Base-by-base conservation (phyloP, 1,139 yeast species). In the Martiniozyma asiatica region DNA sequence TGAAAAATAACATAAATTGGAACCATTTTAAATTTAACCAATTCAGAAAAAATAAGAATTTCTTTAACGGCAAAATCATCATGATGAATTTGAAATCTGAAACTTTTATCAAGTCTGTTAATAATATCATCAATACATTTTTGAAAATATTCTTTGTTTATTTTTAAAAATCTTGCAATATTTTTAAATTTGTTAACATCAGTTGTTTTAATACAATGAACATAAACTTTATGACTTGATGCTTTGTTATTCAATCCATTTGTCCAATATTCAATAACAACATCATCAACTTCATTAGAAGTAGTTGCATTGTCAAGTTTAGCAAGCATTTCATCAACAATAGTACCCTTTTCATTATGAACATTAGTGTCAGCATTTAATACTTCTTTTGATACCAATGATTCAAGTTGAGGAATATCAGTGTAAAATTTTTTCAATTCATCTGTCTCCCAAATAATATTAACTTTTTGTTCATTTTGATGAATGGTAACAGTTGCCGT, bases 21-120 rank as follows among this genome's bases (percentile, higher is more conserved):
- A n/a, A 85, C 61, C 41, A 84, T 51, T 40, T 69, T 73, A 51
- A 85, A 87, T 48, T 81, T 82, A 27, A 78, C 68, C 56, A 85
- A 58, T 46, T 87, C 96, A 30, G 74, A 61, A 40, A 81, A 75
- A 39, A 78, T 77, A 22, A 65, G 60, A 23, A 80, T 66, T 40
- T 68, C 73, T 40, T 61, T 65, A 42, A 73, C 68, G 39, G 71
- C 70, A 32, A 76, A 50, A 20, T 58, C 57, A 33, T 65, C 64
- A 18, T 73, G 62, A 38, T 64, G 63, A 22, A 75, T 60, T 45
- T 71, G 84, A 18, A 68, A 62, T 40, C 79, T 61, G 41, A 80
- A 68, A 2, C 75, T 73, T 21, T 55, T 55, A 43, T 79, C 87
- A 30, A 81, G 55, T 30, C 64, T 61, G 0, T 59, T 63, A 6